phyloP scores from a whole-genome alignment of 2,329 filamentous ascomycete genomes.

The Knoxdaviesia capensis region DNA sequence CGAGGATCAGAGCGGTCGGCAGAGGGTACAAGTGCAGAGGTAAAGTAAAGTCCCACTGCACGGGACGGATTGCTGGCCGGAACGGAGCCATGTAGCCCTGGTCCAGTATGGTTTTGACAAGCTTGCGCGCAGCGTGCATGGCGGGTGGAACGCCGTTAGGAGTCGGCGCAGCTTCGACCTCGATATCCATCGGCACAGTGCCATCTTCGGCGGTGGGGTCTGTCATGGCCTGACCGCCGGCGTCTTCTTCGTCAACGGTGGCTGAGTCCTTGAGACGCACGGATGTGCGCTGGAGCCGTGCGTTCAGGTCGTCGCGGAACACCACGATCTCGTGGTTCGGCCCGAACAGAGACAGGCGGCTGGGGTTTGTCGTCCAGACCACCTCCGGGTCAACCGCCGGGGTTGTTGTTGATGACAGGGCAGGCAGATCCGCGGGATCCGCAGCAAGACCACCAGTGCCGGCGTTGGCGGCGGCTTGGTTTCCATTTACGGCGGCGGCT shows the following conservation, averaged over 20 bases:
- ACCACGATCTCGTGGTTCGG: conserved; percentile 73
- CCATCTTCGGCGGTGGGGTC: conserved; percentile 9
- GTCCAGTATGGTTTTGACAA: conserved; percentile 82
- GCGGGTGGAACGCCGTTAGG: conserved; percentile 21
- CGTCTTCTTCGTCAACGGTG: conserved; percentile 15
- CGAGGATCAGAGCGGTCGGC: conserved; percentile 64
- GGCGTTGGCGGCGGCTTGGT: conserved; percentile 29
- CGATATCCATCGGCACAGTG: conserved; percentile 16
- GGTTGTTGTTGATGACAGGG: conserved; percentile 16
- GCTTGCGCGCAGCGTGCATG: conserved; percentile 42
- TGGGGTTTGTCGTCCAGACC: conserved; percentile 78
- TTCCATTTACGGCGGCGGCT: no score
- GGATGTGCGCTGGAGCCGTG: conserved; percentile 55
- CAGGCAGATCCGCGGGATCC: no score
- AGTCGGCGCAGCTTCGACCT: conserved; percentile 16
- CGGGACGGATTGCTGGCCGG: conserved; percentile 53
- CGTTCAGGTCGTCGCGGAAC: conserved; percentile 70
- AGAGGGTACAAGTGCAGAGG: conserved; percentile 71
- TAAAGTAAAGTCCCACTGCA: conserved; percentile 74
- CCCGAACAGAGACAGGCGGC: conserved; percentile 66
- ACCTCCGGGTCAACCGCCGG: conserved; percentile 37
- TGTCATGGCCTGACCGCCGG: conserved; percentile 4
- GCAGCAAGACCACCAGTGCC: no score
- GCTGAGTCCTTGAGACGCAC: conserved; percentile 41
- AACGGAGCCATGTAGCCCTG: conserved; percentile 84